Conservation (phyloP, 148 eudicot species). For the Cornus suecica region DNA sequence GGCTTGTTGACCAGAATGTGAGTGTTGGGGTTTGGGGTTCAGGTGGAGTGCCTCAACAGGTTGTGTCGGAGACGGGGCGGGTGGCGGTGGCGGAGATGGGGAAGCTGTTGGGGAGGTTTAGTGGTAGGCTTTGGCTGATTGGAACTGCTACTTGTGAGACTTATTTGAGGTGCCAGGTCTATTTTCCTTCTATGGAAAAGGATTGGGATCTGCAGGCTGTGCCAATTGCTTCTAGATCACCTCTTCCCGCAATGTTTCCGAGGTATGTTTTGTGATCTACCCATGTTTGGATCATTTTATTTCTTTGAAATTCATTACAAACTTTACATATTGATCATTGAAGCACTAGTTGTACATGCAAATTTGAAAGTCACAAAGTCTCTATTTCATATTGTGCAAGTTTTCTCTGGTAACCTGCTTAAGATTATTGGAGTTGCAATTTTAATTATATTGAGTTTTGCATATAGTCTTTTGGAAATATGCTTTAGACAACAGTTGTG, state of each 20-base stretch:
- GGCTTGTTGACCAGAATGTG: constrained; percentile 49
- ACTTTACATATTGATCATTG: neutral
- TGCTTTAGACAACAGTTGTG: neutral
- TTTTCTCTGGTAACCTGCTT: neutral
- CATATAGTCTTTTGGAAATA: neutral
- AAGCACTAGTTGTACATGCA: neutral
- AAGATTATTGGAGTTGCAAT: neutral
- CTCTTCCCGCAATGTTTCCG: constrained; percentile 55
- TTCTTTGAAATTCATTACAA: neutral
- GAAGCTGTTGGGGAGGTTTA: constrained; percentile 37
- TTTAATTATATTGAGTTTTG: neutral
- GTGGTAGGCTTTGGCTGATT: constrained; percentile 64
- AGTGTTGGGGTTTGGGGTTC: constrained; percentile 13
- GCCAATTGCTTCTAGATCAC: constrained; percentile 67
- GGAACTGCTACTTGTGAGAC: constrained; percentile 97
- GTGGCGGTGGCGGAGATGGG: constrained; percentile 47
- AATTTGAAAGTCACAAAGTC: neutral
- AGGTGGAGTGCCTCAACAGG: constrained; percentile 9
- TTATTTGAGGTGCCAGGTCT: constrained; percentile 84
- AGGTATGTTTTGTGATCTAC: constrained; percentile 44
- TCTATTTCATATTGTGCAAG: neutral
- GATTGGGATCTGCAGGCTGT: constrained; percentile 97
- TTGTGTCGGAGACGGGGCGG: constrained; percentile 33
- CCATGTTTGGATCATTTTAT: neutral
- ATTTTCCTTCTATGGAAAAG: constrained; percentile 75